Evolutionary conservation across 2,329 filamentous ascomycete species (phyloP), one percentile per base, ranked within the genome.

Genomic region (Davidsoniella australis): DNA sequence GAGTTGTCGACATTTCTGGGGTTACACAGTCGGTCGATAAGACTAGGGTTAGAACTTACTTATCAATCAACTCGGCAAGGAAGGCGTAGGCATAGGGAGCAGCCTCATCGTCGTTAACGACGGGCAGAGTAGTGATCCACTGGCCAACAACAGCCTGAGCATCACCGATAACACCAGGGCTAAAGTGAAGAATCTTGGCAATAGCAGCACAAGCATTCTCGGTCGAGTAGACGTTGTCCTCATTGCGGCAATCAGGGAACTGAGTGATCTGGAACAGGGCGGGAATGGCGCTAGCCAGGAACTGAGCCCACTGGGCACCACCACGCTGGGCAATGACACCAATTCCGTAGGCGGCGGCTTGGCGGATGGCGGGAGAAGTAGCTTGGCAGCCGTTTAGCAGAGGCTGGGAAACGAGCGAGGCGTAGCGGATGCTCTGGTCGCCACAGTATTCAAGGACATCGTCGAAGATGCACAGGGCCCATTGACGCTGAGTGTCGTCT

Each of bases 381-480:
- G 96, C 89, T 58, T 77, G 78, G 69, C 94, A 85, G 41, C 91
- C 91, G 53, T 84, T 78, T 42, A 94, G 73, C 38, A 98, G 75
- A 9, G 91, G 88, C 58, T 87, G 79, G 51, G 88, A 79, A 58
- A 98, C 94, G 60, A 88, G 80, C 57, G 80, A 76, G 59, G 82
- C 80, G 62, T 94, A 98, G 56, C 81, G 78, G 70, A 82, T 89
- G 58, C 85, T 93, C 57, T 94, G 80, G 0, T 81, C 75, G 1
- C 89, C 88, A 62, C 88, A 96, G 69, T 96, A 98, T 63, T 98
- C 91, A 36, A 98, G 75, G 36, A 98, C 89, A 62, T 98, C 91
- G 60, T 98, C 91, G 72, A 95, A 86, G 57, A 98, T 95, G 69
- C 91, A 98, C 48, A 98, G 75, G n/a, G 87, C 89, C 91, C 91